These are phyloP conservation scores for Gracilaria vermiculophylla DNA, from an alignment of 23 red algal genomes.

Conservation along the genomic window DNA sequence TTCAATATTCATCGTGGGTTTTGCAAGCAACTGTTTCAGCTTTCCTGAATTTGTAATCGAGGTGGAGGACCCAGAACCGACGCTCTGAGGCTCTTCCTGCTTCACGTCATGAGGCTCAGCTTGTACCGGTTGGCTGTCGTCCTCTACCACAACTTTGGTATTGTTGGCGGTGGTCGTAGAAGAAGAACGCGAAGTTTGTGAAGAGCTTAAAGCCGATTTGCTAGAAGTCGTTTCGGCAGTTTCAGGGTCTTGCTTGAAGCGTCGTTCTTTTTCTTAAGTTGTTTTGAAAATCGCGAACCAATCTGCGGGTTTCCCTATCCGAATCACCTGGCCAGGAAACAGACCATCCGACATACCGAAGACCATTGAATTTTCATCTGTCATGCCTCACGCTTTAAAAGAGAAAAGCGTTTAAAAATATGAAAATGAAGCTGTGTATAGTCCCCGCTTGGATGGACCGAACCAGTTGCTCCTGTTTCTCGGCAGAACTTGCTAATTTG, in stretches of 20 bases:
- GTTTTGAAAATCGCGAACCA: constrained; percentile 25
- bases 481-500: no score
- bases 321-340: constrained; percentile 25
- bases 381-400: background rate
- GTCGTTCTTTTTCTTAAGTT: constrained; percentile 33
- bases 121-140: background rate
- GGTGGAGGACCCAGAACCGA: background rate
- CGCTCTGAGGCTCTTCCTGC: background rate
- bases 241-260: background rate
- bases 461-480: no score
- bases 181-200: background rate
- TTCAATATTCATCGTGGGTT: constrained; percentile 26
- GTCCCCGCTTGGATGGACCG: no score
- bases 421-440: no score
- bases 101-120: background rate
- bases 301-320: constrained; percentile 24
- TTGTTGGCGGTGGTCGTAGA: background rate
- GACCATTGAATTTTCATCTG: constrained; percentile 1
- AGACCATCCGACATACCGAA: constrained; percentile 38
- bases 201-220: background rate
- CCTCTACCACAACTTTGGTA: background rate
- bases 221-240: background rate
- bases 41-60: constrained; percentile 26
- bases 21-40: constrained; percentile 11
- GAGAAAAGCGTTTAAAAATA: no score